Base-by-base conservation (phyloP, 495 filamentous ascomycete species). In the Pseudotulostoma volvatum region DNA sequence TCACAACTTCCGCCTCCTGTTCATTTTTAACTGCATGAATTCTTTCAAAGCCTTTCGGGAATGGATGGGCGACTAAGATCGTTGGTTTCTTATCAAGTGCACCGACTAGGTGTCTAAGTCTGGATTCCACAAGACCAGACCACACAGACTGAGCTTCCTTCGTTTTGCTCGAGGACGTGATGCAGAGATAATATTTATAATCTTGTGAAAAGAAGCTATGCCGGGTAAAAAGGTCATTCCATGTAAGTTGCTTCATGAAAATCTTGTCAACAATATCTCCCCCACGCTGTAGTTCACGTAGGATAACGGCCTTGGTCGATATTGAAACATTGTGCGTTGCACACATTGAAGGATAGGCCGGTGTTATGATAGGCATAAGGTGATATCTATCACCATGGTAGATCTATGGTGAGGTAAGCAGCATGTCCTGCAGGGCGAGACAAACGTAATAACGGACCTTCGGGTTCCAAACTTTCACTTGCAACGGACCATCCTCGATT, bases 351-450 rank as follows among this genome's bases (percentile, higher is more conserved):
- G 86, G 90, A 58, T 93, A 95, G 2, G 92, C 84, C 1, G 90
- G 90, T 3, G 83, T 97, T 50, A 97, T 94, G 49, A 97, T 83
- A 34, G 90, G 90, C 90, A 97, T 97, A 11, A 90, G 58, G 55
- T 95, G 88, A 44, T 70, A 78, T 28, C 72, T 67, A 52, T 96
- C 90, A 34, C 71, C 70, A 42, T 74, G 71, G 50, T 93, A 92
- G 28, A 92, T 66, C 81, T 90, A 43, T 31, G 21, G 18, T 11
- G 21, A 28, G 7, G 21, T 50, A 33, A 43, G 18, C 32, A 14
- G 4, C 9, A 23, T 25, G 34, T 39, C 15, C 3, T 25, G 13
- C 5, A 18, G 9, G n/a, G 7, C 1, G 8, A 17, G 17, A 7
- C 35, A 37, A 37, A 9, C 8, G 4, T 4, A n/a, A 37, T 8